phyloP scores from a whole-genome alignment of 1,284 basidiomycete genomes.

The Malassezia japonica region DNA sequence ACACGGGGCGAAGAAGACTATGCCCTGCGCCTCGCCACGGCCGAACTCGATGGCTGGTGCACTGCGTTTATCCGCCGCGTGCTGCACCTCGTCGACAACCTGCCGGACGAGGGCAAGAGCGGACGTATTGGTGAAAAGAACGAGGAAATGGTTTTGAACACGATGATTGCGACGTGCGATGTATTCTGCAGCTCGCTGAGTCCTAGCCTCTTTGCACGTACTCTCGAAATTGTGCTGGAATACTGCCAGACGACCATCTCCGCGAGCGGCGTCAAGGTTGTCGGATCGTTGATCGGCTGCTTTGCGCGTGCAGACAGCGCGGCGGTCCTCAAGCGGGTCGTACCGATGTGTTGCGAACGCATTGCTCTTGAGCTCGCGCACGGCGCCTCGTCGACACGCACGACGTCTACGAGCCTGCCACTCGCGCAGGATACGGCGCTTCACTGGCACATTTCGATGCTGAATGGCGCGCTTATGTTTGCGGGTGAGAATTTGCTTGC shows the following conservation, averaged over 20 bases:
- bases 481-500: constrained; percentile 53
- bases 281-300: constrained; percentile 78
- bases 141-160: constrained; percentile 72
- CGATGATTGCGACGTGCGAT: constrained; percentile 71
- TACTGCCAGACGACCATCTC: constrained; percentile 62
- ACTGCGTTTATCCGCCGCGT: constrained; percentile 75
- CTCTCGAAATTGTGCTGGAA: constrained; percentile 72
- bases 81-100: constrained; percentile 75
- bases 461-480: constrained; percentile 31
- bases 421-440: constrained; percentile 80
- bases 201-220: constrained; percentile 73
- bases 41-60: constrained; percentile 82
- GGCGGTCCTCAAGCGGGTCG: constrained; percentile 67
- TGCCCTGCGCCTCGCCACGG: constrained; percentile 55
- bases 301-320: constrained; percentile 70
- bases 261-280: constrained; percentile 77
- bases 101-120: constrained; percentile 74
- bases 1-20: constrained; percentile 55
- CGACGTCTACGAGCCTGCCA: constrained; percentile 73
- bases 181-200: constrained; percentile 79
- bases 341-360: constrained; percentile 68
- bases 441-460: constrained; percentile 65
- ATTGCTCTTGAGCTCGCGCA: constrained; percentile 77
- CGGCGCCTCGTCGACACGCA: constrained; percentile 82
- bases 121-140: constrained; percentile 72